Evolutionary conservation across 176 grass and related monocot genomes (phyloP), one percentile per base, ranked within the genome.

Genomic region (Calamus simplicifolius): DNA sequence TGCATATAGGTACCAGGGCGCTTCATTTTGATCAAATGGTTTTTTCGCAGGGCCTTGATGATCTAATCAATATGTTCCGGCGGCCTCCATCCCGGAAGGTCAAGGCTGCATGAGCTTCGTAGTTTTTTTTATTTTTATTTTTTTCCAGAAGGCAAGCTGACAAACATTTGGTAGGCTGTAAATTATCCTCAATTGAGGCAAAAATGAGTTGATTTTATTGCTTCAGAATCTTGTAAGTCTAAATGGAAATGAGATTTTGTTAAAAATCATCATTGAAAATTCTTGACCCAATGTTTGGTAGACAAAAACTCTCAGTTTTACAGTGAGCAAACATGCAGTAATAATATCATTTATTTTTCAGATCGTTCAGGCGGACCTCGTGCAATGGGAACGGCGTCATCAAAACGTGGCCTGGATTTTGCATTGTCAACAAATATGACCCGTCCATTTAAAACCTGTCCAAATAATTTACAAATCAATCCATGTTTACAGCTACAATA

Each of bases 41-140:
- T 54, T 48, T 54, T 58, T 53, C 23, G 1, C 81, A 98, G 94
- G 94, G 94, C 70, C 75, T 98, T 29, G 93, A 98, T 68, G 93
- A 98, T 83, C 93, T 98, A 31, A 91, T 98, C 18, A 88, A 88
- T 76, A 98, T 98, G 75, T 88, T 98, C 58, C 84, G 88, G 27
- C 84, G 93, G 7, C 87, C 93, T 30, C 73, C 84, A n/a, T 79
- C 74, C 31, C 87, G 93, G 28, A 98, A 98, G 69, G 57, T 72
- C 25, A 98, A 98, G 73, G 78, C 81, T 57, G 73, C 81, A 68
- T 98, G 65, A 68, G 52, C 19, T 21, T 43, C 3, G 35, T 43
- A 3, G 35, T 43, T 23, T 1, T 23, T 0, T 23, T 43, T 3
- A 29, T 12, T 13, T 43, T n/a, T n/a, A n/a, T n/a, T n/a, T n/a